A percentile compares a stretch with the other conserved stretches of the same genome.
Evolutionary conservation across 805 yeast species (phyloP).

Genomic region (Ogataea philodendri): DNA sequence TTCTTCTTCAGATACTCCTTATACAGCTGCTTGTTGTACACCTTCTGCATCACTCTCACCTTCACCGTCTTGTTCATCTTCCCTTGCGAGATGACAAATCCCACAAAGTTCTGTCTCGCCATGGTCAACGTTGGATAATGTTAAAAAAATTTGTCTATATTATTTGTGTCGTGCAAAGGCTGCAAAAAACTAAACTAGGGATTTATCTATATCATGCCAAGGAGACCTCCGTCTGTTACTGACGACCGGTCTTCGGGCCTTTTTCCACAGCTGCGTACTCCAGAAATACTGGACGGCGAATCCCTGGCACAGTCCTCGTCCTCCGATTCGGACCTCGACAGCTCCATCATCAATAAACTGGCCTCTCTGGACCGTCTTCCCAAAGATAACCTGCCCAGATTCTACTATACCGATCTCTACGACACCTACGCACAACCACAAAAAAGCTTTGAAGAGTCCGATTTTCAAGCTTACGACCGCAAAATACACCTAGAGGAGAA

Average conservation of each 20-base stretch:
- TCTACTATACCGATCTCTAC: constrained; percentile 27
- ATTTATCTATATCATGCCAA: constrained; percentile 1
- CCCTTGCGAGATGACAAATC: constrained; percentile 93
- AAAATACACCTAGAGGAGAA: constrained; percentile 27
- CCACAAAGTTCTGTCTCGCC: constrained; percentile 90
- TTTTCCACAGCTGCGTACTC: constrained; percentile 1
- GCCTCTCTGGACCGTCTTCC: not conserved
- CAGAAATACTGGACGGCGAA: not conserved
- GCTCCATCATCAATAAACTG: constrained; percentile 5
- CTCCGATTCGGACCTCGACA: constrained; percentile 5
- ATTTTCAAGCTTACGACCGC: constrained; percentile 32
- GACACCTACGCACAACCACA: constrained; percentile 16
- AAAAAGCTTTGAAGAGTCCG: constrained; percentile 19
- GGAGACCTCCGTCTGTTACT: constrained; percentile 2
- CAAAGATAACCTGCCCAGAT: constrained; percentile 9
- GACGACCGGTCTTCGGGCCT: constrained; percentile 6
- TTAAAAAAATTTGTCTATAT: constrained; percentile 1
- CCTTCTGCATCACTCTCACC: constrained; percentile 79
- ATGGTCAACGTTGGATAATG: constrained; percentile 34
- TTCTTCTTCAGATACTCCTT: constrained; percentile 75
- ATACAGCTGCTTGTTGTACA: constrained; percentile 67
- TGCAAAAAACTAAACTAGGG: too few species aligned
- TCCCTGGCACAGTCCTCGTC: not conserved
- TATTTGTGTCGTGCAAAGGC: constrained; percentile 9
- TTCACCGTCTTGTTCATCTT: constrained; percentile 94